phyloP scores from a whole-genome alignment of 225 moss, liverwort and hornwort genomes.

The Marchantia polymorpha region DNA sequence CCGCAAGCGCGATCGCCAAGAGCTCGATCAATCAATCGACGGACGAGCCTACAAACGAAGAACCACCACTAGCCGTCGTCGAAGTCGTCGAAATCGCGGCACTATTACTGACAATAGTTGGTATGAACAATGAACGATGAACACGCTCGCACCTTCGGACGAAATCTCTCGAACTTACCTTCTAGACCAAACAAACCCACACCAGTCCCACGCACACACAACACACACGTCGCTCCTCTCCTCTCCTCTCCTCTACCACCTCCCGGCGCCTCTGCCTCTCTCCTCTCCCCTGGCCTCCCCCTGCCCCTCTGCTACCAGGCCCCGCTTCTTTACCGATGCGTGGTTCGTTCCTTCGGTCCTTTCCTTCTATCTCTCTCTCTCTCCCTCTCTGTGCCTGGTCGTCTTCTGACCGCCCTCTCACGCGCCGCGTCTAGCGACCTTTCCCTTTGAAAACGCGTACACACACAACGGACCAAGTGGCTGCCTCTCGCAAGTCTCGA shows the following conservation, averaged over 20 bases:
- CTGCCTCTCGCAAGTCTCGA: neutral
- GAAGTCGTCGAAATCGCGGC: too few relatives aligned
- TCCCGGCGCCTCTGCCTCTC: too few relatives aligned
- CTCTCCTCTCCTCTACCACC: neutral
- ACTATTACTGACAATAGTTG: too few relatives aligned
- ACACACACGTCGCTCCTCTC: too few relatives aligned
- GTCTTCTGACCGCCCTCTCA: neutral
- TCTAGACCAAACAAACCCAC: neutral
- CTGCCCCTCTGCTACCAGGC: too few relatives aligned
- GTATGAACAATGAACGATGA: too few relatives aligned
- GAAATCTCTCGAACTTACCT: neutral
- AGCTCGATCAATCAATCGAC: neutral
- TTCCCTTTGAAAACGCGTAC: conserved; percentile 9
- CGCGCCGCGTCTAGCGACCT: conserved; percentile 2
- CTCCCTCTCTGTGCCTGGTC: neutral
- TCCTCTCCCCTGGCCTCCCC: neutral
- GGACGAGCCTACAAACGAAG: neutral
- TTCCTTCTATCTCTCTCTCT: neutral
- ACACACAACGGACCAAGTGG: conserved; percentile 9
- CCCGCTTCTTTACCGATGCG: too few relatives aligned
- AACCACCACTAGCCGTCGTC: too few relatives aligned
- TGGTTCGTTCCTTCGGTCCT: neutral
- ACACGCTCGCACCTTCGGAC: too few relatives aligned
- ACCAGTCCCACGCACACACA: too few relatives aligned
- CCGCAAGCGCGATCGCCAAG: too few relatives aligned